Conservation (phyloP, 148 eudicot species). For the Fagopyrum homotropicum region DNA sequence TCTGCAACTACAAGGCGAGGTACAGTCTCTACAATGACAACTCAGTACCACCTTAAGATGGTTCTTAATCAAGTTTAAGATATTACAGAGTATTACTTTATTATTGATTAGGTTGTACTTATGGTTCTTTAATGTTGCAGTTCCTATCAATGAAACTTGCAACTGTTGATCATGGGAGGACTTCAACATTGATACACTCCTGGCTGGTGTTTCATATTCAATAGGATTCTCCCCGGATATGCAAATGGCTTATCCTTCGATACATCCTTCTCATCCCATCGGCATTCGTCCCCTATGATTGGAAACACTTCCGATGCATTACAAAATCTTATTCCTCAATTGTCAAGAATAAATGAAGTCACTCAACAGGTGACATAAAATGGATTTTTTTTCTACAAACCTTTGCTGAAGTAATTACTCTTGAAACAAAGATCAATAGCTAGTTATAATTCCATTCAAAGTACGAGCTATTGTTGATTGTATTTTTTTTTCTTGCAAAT, state of each 20-base stretch:
- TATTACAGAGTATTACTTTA: too few relatives aligned
- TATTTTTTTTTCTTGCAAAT: too few relatives aligned
- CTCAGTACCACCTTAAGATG: slow-evolving; percentile 22
- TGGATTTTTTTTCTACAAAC: slow-evolving; percentile 5
- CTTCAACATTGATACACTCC: slow-evolving; percentile 59
- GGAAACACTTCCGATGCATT: slow-evolving; percentile 54
- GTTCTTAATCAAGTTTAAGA: neutral
- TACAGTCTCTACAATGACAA: slow-evolving; percentile 91
- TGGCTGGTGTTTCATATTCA: slow-evolving; percentile 55
- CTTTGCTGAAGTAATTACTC: too few relatives aligned
- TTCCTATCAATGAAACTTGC: slow-evolving; percentile 54
- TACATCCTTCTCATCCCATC: slow-evolving; percentile 48
- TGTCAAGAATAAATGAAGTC: slow-evolving; percentile 35
- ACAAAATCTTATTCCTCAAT: slow-evolving; percentile 52
- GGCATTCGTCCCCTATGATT: slow-evolving; percentile 38
- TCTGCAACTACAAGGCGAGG: slow-evolving; percentile 34
- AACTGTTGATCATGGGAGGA: slow-evolving; percentile 84
- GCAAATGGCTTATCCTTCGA: slow-evolving; percentile 46
- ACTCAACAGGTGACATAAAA: slow-evolving; percentile 39
- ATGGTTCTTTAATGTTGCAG: slow-evolving; percentile 28
- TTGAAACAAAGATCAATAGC: neutral
- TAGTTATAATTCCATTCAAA: neutral
- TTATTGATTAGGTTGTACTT: neutral
- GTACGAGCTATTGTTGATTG: neutral
- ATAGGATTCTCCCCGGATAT: slow-evolving; percentile 58